Conservation (phyloP, 2,329 filamentous ascomycete genomes). For the Furcasterigmium furcatum region DNA sequence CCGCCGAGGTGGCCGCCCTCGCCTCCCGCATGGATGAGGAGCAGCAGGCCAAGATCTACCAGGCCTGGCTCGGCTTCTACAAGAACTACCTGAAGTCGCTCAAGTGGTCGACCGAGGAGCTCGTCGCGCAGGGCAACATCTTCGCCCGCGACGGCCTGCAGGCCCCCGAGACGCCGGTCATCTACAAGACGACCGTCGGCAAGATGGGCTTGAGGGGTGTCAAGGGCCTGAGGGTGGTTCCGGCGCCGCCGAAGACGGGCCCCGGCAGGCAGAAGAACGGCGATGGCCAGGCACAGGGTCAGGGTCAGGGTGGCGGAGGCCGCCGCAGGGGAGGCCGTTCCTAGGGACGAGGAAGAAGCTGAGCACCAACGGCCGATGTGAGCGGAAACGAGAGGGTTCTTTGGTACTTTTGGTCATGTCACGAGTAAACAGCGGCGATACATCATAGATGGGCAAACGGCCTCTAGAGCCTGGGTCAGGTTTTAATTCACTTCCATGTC, state of each 20-base stretch:
- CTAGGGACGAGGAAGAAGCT: no score
- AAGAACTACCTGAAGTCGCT: slow-evolving; percentile 45
- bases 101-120: slow-evolving; percentile 34
- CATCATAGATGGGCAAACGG: no score
- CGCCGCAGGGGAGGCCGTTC: slow-evolving; percentile 2
- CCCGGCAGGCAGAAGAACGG: slow-evolving; percentile 7
- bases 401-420: no score
- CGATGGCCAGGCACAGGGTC: slow-evolving; percentile 3
- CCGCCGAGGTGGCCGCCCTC: slow-evolving; percentile 31
- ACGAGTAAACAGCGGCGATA: no score
- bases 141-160: slow-evolving; percentile 46
- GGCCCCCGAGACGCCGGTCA: slow-evolving; percentile 39
- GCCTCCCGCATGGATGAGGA: slow-evolving; percentile 39
- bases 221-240: slow-evolving; percentile 42
- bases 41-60: slow-evolving; percentile 46
- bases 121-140: slow-evolving; percentile 49
- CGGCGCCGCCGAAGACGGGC: slow-evolving; percentile 32
- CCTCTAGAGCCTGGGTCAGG: no score
- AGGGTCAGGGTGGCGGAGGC: slow-evolving; percentile 4
- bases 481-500: no score
- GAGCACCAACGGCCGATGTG: no score
- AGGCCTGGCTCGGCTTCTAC: slow-evolving; percentile 56
- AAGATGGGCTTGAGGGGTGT: slow-evolving; percentile 58
- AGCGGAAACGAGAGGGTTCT: no score
- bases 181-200: slow-evolving; percentile 43